A percentile compares a stretch with the other conserved stretches of the same genome.
Evolutionary conservation across 164 flowering plant genomes (phyloP).

Genomic region (Santalum album): DNA sequence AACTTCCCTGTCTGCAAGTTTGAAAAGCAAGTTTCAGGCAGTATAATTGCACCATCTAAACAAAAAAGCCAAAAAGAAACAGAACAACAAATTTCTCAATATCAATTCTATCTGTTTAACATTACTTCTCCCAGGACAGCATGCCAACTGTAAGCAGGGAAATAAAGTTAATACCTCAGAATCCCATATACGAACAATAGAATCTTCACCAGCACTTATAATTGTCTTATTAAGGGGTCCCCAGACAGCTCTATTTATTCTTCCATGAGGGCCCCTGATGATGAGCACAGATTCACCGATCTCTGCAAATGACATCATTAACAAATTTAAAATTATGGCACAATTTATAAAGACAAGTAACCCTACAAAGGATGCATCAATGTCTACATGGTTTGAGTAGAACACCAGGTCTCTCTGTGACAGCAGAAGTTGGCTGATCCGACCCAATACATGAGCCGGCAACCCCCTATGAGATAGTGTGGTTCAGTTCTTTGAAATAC

Average conservation of each 20-base stretch:
- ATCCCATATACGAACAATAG: conserved; percentile 86
- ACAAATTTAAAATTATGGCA: too few species aligned
- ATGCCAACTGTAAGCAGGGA: neutral
- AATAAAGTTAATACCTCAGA: conserved; percentile 48
- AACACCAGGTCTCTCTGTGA: too few species aligned
- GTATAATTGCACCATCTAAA: neutral
- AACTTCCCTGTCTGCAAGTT: conserved; percentile 80
- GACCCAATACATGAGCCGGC: too few species aligned
- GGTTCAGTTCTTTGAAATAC: too few species aligned
- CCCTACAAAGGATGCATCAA: too few species aligned
- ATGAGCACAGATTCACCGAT: conserved; percentile 55
- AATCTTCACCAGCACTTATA: conserved; percentile 91
- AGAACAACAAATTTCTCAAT: too few species aligned
- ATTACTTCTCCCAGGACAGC: too few species aligned
- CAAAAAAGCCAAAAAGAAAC: neutral
- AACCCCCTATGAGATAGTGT: too few species aligned
- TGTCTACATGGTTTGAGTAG: too few species aligned
- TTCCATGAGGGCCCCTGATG: conserved; percentile 73
- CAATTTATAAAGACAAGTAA: too few species aligned
- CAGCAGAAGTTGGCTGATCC: too few species aligned
- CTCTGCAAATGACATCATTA: conserved; percentile 52
- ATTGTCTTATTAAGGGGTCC: conserved; percentile 82
- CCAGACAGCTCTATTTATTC: conserved; percentile 92
- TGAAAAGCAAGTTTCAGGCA: neutral
- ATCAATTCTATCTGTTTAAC: too few species aligned